Conservation (phyloP, 2,329 filamentous ascomycete genomes). For the Xylaria sp. region DNA sequence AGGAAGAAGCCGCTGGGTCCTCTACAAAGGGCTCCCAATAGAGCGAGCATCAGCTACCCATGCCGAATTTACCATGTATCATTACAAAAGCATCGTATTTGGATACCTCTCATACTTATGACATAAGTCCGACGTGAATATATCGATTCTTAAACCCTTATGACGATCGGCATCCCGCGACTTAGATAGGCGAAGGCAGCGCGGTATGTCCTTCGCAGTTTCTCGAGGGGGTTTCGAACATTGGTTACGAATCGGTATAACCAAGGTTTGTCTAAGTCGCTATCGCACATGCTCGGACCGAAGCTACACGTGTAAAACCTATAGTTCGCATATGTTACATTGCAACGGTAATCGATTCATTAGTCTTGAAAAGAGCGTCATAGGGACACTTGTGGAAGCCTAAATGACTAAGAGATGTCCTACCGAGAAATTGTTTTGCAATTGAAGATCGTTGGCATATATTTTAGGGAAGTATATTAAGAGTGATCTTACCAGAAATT, state of each 20-base stretch:
- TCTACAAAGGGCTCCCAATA: not conserved
- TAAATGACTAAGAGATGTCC: no score
- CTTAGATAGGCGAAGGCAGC: not conserved
- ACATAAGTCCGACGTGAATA: not conserved
- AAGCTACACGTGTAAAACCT: constrained; percentile 19
- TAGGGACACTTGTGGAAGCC: not conserved
- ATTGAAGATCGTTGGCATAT: not conserved
- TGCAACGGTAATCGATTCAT: not conserved
- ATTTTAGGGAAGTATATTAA: not conserved
- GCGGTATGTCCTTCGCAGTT: not conserved
- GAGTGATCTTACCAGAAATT: not conserved
- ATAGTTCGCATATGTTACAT: not conserved
- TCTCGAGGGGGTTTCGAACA: not conserved
- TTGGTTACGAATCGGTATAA: not conserved
- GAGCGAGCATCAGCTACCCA: not conserved
- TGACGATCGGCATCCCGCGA: not conserved
- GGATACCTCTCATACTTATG: constrained; percentile 8
- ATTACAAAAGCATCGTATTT: constrained; percentile 11
- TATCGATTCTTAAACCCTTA: not conserved
- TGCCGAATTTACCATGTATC: constrained; percentile 11
- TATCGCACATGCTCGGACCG: constrained; percentile 18
- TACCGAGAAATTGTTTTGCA: constrained; percentile 1
- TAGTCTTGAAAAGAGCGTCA: not conserved
- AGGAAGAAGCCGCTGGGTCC: not conserved
- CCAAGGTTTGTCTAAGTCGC: constrained; percentile 12